Evolutionary conservation across 306 rosid species (phyloP).

Genomic region (Casuarina glauca): DNA sequence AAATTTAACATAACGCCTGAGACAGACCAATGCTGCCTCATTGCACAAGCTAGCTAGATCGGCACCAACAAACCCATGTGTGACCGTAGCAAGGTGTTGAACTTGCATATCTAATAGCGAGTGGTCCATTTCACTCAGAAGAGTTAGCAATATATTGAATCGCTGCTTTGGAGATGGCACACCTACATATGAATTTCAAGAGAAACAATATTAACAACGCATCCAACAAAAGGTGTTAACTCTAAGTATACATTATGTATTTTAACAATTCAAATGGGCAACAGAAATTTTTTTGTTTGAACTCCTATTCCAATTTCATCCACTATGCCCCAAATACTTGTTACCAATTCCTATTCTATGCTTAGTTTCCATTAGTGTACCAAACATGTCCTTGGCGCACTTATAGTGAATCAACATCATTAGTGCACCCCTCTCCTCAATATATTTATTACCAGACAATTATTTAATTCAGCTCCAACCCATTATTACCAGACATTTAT

Average conservation of each 20-base stretch:
- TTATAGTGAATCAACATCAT: not conserved
- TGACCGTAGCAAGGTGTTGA: slow-evolving; percentile 68
- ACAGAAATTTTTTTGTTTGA: not conserved
- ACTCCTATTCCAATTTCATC: not conserved
- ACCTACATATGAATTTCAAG: slow-evolving; percentile 49
- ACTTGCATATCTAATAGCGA: slow-evolving; percentile 60
- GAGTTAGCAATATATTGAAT: slow-evolving; percentile 60
- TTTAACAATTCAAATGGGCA: not conserved
- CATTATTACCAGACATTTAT: too few species aligned
- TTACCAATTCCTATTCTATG: not conserved
- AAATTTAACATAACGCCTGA: slow-evolving; percentile 44
- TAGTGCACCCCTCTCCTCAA: too few species aligned
- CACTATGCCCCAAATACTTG: not conserved
- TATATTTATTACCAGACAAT: too few species aligned
- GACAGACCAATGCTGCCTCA: slow-evolving; percentile 71
- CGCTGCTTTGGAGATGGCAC: slow-evolving; percentile 83
- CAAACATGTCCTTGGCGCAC: not conserved
- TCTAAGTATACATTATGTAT: slow-evolving; percentile 16
- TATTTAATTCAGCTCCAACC: too few species aligned
- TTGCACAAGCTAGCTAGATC: slow-evolving; percentile 86
- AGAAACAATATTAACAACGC: slow-evolving; percentile 8
- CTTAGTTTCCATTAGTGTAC: not conserved
- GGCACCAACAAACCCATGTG: slow-evolving; percentile 94
- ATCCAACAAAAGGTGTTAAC: slow-evolving; percentile 8
- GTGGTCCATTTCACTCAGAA: slow-evolving; percentile 72